Evolutionary conservation across 208 protist species (phyloP).

Genomic region (Entamoeba moshkovskii): DNA sequence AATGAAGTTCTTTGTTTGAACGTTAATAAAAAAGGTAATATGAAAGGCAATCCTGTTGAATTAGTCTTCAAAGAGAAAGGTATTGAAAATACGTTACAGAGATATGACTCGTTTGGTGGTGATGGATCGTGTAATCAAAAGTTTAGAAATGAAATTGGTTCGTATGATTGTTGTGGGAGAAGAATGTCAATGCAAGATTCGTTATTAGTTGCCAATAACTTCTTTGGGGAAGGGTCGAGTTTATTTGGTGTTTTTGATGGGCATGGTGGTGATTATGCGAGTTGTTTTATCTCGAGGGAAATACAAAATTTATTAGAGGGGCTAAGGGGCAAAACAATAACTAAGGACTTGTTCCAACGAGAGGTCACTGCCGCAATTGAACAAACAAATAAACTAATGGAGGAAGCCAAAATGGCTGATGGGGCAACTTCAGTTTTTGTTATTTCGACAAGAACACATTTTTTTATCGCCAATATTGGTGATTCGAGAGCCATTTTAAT

Average conservation of each 20-base stretch:
- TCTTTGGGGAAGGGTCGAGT: not conserved
- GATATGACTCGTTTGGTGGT: not conserved
- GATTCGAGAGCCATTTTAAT: not conserved
- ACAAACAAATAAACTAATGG: not conserved
- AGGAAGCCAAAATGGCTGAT: not conserved
- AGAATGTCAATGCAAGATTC: not conserved
- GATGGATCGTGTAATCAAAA: too few relatives aligned
- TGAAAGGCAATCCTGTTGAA: not conserved
- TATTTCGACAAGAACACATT: not conserved
- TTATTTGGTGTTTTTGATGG: not conserved
- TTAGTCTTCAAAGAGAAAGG: not conserved
- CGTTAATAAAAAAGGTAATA: not conserved
- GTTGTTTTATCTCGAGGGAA: not conserved
- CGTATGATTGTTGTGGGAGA: not conserved
- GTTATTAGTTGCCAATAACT: not conserved
- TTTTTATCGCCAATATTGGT: not conserved
- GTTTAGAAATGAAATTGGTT: not conserved
- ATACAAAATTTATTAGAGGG: too few relatives aligned
- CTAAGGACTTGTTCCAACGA: not conserved
- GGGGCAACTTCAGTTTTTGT: not conserved
- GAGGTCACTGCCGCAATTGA: not conserved
- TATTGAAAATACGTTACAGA: not conserved
- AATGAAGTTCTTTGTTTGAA: too few relatives aligned
- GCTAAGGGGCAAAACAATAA: not conserved
- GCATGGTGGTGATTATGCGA: not conserved